Evolutionary conservation across 371 early-diverging fungal species (phyloP), one percentile per base, ranked within the genome.

Genomic region (Apophysomyces variabilis): DNA sequence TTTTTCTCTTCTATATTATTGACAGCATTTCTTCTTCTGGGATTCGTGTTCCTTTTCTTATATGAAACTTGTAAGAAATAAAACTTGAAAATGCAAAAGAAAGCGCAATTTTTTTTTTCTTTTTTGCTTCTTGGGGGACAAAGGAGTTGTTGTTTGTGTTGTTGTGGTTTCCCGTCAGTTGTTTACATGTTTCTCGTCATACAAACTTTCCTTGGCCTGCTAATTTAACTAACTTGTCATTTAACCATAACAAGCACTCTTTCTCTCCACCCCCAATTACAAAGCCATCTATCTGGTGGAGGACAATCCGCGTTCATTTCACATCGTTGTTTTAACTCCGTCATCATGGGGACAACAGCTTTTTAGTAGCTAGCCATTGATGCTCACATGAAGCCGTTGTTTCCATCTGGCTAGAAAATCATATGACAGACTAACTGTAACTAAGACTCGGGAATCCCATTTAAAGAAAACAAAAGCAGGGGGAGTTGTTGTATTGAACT

Each of bases 301-400:
- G 21, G 54, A 21, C 21, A 50, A 50, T 5, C 54, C 18, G 32
- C 54, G 54, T 21, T 50, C 54, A 21, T 50, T 3, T 26, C 54
- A 50, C 54, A 50, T 50, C 54, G 21, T 50, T 50, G 54, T 50
- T 50, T 50, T 35, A 50, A 50, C 54, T 50, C 54, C 54, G 54
- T 21, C 21, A 50, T 50, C 54, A 50, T 50, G 54, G 54, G 54
- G 54, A 21, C 54, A 50, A 18, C 13, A 14, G 7, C 21, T 50
- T 50, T 50, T 50, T 50, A 26, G 5, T 50, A 21, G 3, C 21
- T 50, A 26, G 54, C n/a, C n/a, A 50, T 11, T 7, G 54, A 18
- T 50, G 54, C 21, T 50, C 54, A 50, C 54, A 50, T 50, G 54
- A 18, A 50, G 21, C 21, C 21, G 9, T 50, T 26, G 16, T 21